Conservation (phyloP, 2,329 filamentous ascomycete species). For the Talaromyces sp. region DNA sequence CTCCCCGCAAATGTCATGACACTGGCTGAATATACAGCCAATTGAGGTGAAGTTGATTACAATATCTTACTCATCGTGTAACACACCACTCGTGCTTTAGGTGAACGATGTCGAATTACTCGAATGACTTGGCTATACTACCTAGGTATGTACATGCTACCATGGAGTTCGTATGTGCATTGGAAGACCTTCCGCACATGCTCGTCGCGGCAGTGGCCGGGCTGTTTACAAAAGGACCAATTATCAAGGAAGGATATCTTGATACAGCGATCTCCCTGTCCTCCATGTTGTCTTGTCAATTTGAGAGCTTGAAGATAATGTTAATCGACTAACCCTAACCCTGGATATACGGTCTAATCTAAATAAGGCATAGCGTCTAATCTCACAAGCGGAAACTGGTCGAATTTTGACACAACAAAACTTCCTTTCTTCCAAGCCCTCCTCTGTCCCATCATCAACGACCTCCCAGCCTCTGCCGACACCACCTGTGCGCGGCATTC, state of each 20-base stretch:
- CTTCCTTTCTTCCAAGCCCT: neutral
- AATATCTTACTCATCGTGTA: neutral
- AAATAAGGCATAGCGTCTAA: neutral
- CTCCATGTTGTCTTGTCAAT: neutral
- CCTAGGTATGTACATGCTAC: neutral
- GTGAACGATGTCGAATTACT: no score
- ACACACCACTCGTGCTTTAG: neutral
- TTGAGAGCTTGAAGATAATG: no score
- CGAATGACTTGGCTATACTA: no score
- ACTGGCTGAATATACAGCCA: no score
- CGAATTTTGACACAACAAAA: conserved; percentile 9
- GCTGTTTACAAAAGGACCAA: neutral
- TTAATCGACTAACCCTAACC: conserved; percentile 11
- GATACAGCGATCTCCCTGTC: neutral
- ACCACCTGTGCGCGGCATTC: conserved; percentile 15
- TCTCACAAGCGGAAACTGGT: neutral
- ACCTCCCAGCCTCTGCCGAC: neutral
- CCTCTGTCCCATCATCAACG: neutral
- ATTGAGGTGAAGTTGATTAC: neutral
- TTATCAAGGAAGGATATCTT: neutral
- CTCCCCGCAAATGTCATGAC: neutral
- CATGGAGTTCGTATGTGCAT: neutral
- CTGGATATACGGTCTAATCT: neutral
- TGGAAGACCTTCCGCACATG: neutral
- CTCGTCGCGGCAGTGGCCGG: neutral